phyloP scores from a whole-genome alignment of 139 green algal genomes.

The Coelastrella sp. region DNA sequence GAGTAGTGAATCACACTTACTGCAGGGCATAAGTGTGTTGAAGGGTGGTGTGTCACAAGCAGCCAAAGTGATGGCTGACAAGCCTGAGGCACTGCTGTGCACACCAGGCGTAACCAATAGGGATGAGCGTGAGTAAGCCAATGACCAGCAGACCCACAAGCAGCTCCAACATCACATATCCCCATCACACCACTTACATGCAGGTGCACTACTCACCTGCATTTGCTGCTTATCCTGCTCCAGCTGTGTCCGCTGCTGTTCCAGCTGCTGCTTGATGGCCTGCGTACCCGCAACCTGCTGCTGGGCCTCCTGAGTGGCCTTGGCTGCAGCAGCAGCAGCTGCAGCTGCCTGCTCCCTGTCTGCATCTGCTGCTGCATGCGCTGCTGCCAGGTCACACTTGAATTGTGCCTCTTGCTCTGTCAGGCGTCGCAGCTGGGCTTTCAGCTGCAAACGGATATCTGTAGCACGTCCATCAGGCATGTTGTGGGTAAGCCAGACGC shows the following conservation, averaged over 20 bases:
- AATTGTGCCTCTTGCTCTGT: not conserved
- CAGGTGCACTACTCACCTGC: not conserved
- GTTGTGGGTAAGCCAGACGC: too few relatives aligned
- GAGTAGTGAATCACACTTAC: too few relatives aligned
- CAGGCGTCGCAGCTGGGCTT: not conserved
- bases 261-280: not conserved
- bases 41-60: too few relatives aligned
- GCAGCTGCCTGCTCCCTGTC: constrained; percentile 15
- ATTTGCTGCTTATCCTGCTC: constrained; percentile 1
- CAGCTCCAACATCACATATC: too few relatives aligned
- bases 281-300: not conserved
- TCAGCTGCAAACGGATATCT: constrained; percentile 5
- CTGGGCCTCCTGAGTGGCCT: not conserved
- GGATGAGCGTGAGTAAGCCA: too few relatives aligned
- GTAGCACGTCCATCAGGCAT: not conserved
- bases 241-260: not conserved
- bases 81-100: too few relatives aligned
- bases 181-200: not conserved
- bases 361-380: not conserved
- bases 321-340: too few relatives aligned
- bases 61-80: too few relatives aligned
- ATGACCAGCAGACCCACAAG: too few relatives aligned
- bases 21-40: too few relatives aligned
- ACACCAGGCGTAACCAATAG: too few relatives aligned
- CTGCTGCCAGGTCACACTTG: not conserved